Percentiles rank a stretch among this genome's conserved stretches.
Evolutionary conservation across 805 yeast genomes (phyloP).

Genomic region (Clavispora santaluciae): DNA sequence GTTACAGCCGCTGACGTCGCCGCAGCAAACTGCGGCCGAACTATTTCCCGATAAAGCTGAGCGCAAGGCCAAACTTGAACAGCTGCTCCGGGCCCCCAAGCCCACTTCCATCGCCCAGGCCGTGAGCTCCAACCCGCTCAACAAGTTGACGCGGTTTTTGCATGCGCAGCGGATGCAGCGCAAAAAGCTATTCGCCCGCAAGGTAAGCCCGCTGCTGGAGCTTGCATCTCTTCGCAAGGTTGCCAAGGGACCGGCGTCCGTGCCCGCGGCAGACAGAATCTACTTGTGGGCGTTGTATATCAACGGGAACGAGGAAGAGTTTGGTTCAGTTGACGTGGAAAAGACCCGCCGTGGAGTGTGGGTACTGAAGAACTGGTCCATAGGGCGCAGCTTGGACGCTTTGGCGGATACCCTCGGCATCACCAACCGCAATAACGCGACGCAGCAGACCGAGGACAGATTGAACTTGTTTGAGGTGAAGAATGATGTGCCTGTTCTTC

Average conservation of each 20-base stretch:
- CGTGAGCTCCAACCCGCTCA: constrained; percentile 9
- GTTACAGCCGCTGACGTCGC: constrained; percentile 10
- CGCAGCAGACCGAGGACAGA: constrained; percentile 35
- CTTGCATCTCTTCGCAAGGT: constrained; percentile 36
- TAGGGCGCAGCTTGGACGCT: constrained; percentile 54
- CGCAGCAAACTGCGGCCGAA: constrained; percentile 38
- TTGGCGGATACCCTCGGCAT: constrained; percentile 45
- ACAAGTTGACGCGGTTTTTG: constrained; percentile 14
- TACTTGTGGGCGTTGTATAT: constrained; percentile 46
- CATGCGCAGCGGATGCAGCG: constrained; percentile 15
- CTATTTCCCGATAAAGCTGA: constrained; percentile 50
- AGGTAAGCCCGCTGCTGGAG: constrained; percentile 20
- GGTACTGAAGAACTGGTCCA: constrained; percentile 54
- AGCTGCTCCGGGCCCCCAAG: constrained; percentile 14
- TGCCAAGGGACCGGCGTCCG: constrained; percentile 51
- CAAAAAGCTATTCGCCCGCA: constrained; percentile 6
- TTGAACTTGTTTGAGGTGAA: constrained; percentile 43
- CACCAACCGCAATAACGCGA: constrained; percentile 45
- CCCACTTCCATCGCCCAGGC: constrained; percentile 23
- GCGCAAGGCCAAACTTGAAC: constrained; percentile 34
- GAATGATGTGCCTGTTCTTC: constrained; percentile 25
- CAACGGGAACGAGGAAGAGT: constrained; percentile 25
- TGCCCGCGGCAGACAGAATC: constrained; percentile 41
- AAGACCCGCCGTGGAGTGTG: constrained; percentile 34
- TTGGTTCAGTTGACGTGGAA: constrained; percentile 21